Evolutionary conservation across 192 early-diverging fungal species (phyloP), one percentile per base, ranked within the genome.

Genomic region (Podila epigama): DNA sequence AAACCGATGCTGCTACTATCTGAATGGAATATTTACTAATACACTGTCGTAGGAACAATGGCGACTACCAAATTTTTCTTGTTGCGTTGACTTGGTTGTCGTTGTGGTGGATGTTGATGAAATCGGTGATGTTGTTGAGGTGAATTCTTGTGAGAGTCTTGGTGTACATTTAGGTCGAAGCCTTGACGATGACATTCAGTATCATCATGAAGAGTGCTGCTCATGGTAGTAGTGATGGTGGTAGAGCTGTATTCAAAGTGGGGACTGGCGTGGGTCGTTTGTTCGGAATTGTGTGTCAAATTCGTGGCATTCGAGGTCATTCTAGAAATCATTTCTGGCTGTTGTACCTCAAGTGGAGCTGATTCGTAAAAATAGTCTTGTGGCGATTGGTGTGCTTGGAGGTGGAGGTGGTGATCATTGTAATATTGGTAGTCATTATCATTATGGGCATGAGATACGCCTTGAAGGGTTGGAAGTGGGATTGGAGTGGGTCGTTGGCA

Each of bases 41-140:
- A 48, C 44, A 48, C 44, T 1, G 44, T 20, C 8, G 44, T 0
- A 0, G 44, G 44, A 48, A 48, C 44, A 22, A 48, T 48, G 7
- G 44, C 44, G 25, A 75, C 52, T 2, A 75, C 65, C 28, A 75
- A 42, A 25, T 75, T 75, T 44, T 75, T 75, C 53, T 60, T 75
- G 55, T 68, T 75, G 8, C 72, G 63, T 31, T 66, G 72, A 63
- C 65, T 68, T 4, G 72, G 28, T n/a, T 75, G 64, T 18, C 65
- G 72, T 1, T 75, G 72, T 22, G 68, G 12, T 3, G 34, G 5
- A 13, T 34, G 29, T 12, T 48, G 58, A 4, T n/a, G n/a, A n/a
- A n/a, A n/a, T n/a, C n/a, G n/a, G n/a, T n/a, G n/a, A n/a, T n/a
- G n/a, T n/a, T n/a, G n/a, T n/a, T 22, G 39, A 6, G 37, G 20